Base-by-base conservation (phyloP, 345 rosid species). In the Gynandropsis gynandra region DNA sequence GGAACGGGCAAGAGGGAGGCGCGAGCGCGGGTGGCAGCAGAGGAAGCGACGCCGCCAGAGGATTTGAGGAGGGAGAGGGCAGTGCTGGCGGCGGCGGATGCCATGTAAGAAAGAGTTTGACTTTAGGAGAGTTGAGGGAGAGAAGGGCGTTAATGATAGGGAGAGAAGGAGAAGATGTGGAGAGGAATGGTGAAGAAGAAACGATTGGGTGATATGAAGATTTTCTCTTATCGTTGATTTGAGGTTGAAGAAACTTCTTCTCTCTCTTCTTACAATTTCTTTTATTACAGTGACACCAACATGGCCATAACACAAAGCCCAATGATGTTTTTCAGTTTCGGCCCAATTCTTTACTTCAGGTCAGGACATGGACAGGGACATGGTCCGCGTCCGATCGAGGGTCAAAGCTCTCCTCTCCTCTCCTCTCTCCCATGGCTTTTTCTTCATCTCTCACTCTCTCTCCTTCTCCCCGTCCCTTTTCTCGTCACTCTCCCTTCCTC, bases 1-100 rank as follows among this genome's bases (percentile, higher is more conserved):
- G 82, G 61, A 5, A 75, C 16, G 10, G 76, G 85, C 24, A 82
- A 31, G 18, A 70, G 68, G 52, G 74, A 57, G 31, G 80, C 75
- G 37, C 78, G 72, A 27, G 64, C 16, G 33, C 71, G 67, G 13
- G 70, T 42, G 10, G 69, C 13, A 41, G 73, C 21, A 52, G 79
- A 59, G 11, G 80, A 56, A 1, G 81, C 41, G 2, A 72, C n/a
- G 9, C 54, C 17, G 14, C 74, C 54, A 29, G 90, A 42, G 20
- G 87, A 29, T 50, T 79, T 54, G 20, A 74, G 75, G 65, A 88
- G 78, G 66, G 85, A 82, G 37, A 87, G 60, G 12, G 84, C 27
- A 27, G 95, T 72, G 70, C 79, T 78, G 14, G 85, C 72, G 12
- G 89, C 72, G 50, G 87, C 69, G 5, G 89, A 74, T 11, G 97